Percentiles rank a stretch among this genome's conserved stretches.
Evolutionary conservation across 169 alveolate species (phyloP).

Genomic region (Eimeria brunetti): DNA sequence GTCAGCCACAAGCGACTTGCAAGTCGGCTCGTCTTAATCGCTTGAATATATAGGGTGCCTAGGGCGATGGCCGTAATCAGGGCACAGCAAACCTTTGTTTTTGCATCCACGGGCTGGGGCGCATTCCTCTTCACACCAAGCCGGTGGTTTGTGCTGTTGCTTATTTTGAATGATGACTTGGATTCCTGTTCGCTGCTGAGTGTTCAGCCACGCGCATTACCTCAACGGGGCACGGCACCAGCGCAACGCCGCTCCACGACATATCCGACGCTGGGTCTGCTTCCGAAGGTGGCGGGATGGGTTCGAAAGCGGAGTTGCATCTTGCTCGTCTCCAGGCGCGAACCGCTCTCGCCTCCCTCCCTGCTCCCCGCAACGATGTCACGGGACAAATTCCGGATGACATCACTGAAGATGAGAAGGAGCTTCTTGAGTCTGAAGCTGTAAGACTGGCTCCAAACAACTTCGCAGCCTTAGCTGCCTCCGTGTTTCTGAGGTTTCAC

Average conservation of each 20-base stretch:
- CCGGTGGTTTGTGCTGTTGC: not conserved
- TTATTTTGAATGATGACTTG: not conserved
- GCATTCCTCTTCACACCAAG: not conserved
- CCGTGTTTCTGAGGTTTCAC: not conserved
- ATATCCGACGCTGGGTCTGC: slow-evolving; percentile 64
- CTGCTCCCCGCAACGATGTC: slow-evolving; percentile 68
- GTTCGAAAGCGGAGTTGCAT: slow-evolving; percentile 66
- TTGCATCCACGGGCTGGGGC: not conserved
- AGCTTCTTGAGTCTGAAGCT: slow-evolving; percentile 65
- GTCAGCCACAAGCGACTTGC: not conserved
- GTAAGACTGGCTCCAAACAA: not conserved
- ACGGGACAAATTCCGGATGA: slow-evolving; percentile 65
- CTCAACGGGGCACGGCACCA: slow-evolving; percentile 63
- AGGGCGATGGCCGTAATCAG: not conserved
- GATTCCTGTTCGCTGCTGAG: not conserved
- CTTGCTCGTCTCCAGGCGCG: slow-evolving; percentile 66
- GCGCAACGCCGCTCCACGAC: slow-evolving; percentile 63
- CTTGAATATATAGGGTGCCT: not conserved
- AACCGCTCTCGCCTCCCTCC: slow-evolving; percentile 59
- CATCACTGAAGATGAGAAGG: slow-evolving; percentile 60
- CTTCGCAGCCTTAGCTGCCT: not conserved
- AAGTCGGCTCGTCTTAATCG: not conserved
- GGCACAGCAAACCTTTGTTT: not conserved
- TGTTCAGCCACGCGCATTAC: slow-evolving; percentile 57
- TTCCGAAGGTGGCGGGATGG: slow-evolving; percentile 72